Percentiles rank a stretch among this genome's conserved stretches.
phyloP scores from a whole-genome alignment of 2,329 filamentous ascomycete species.

The Blastomyces silverae region DNA sequence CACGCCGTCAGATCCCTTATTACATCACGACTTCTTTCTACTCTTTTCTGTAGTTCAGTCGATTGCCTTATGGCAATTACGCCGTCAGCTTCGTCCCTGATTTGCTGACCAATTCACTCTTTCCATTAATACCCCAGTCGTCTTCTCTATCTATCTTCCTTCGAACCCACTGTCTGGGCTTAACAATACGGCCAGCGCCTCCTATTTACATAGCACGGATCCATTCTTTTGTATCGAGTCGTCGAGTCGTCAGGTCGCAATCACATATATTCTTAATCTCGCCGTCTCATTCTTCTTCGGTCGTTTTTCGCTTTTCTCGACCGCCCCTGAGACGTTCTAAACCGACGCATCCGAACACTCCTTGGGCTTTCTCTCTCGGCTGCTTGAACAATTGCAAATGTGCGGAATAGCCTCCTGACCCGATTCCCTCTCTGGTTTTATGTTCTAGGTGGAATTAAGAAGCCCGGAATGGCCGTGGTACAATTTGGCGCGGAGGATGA shows the following conservation, averaged over 20 bases:
- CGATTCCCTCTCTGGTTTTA: conserved; percentile 16
- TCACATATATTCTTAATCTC: conserved; percentile 6
- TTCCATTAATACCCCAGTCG: neutral
- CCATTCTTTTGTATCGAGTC: conserved; percentile 2
- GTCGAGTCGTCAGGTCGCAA: neutral
- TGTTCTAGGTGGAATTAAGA: conserved; percentile 17
- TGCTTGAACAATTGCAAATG: conserved; percentile 1
- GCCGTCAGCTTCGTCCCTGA: neutral
- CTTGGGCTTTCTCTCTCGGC: neutral
- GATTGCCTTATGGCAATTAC: conserved; percentile 1
- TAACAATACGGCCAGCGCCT: neutral
- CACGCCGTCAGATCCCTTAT: neutral
- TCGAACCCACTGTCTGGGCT: neutral
- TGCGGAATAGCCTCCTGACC: conserved; percentile 13
- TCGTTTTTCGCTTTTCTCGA: neutral
- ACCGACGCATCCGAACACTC: neutral
- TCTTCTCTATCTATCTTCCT: neutral
- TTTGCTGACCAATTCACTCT: conserved; percentile 13
- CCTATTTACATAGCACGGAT: neutral
- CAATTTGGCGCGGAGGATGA: conserved; percentile 31
- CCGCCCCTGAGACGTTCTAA: neutral
- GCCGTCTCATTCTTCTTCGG: neutral
- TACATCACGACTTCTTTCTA: neutral
- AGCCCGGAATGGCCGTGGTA: conserved; percentile 34
- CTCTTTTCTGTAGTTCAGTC: neutral